Conservation (phyloP, 306 rosid species). For the Quercus rubra region DNA sequence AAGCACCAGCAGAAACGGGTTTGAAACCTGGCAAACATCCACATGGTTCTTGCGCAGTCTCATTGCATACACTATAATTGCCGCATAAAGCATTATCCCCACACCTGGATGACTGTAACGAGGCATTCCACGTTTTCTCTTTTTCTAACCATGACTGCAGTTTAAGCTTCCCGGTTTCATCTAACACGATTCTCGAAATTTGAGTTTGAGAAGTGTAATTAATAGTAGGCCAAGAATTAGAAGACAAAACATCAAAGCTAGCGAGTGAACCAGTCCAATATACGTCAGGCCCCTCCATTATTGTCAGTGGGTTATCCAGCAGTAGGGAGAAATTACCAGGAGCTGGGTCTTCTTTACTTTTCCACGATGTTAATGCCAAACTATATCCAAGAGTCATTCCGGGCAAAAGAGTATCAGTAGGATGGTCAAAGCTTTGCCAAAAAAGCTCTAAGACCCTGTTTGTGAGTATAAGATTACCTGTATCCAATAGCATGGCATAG, state of each 20-base stretch:
- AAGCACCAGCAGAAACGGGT: background rate
- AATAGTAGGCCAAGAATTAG: background rate
- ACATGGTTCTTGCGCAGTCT: background rate
- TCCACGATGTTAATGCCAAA: background rate
- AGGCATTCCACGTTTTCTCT: too few relatives aligned
- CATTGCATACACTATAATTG: background rate
- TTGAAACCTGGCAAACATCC: background rate
- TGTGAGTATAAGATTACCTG: background rate
- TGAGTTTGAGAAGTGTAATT: background rate
- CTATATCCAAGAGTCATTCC: background rate
- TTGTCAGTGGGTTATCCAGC: background rate
- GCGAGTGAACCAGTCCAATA: background rate
- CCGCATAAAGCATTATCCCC: background rate
- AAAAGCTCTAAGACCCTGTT: background rate
- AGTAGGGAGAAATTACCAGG: background rate
- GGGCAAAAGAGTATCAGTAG: background rate
- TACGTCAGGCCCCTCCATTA: background rate
- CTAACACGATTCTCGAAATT: background rate
- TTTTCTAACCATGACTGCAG: too few relatives aligned
- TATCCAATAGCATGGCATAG: background rate
- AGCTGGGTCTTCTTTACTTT: background rate
- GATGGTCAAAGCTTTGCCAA: background rate
- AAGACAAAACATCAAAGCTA: background rate
- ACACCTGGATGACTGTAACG: too few relatives aligned
- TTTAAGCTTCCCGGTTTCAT: background rate